A percentile compares a stretch with the other conserved stretches of the same genome.
These are phyloP conservation scores for Cenchrus fungigraminus DNA, from an alignment of 176 grass and related monocot species.

Conservation along the genomic window DNA sequence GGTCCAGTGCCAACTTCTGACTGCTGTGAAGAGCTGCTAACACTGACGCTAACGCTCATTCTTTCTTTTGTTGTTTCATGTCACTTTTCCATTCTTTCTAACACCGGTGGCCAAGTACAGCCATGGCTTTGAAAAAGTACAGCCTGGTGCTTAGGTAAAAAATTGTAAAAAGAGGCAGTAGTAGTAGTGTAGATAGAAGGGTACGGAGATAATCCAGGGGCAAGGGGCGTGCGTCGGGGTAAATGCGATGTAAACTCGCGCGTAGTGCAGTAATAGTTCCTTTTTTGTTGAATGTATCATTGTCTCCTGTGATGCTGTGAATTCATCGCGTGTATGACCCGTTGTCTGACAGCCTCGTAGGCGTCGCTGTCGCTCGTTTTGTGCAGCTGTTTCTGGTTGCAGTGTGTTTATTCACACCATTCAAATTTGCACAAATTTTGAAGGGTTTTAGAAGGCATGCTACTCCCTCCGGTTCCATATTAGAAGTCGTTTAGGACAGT, in stretches of 20 bases:
- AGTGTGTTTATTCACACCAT: neutral
- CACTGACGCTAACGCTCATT: constrained; percentile 49
- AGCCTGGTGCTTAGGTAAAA: constrained; percentile 22
- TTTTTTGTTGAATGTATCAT: constrained; percentile 32
- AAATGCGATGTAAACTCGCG: constrained; percentile 25
- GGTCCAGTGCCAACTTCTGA: constrained; percentile 40
- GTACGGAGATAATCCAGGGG: constrained; percentile 8
- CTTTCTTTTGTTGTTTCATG: constrained; percentile 41
- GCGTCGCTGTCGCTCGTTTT: neutral
- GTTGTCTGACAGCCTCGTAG: neutral
- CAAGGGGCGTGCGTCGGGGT: constrained; percentile 3
- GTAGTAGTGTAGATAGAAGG: neutral
- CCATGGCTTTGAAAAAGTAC: constrained; percentile 21
- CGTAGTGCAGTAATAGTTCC: neutral
- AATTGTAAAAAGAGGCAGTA: constrained; percentile 50
- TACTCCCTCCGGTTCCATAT: neutral
- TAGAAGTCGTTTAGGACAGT: no score
- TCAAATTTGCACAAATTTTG: neutral
- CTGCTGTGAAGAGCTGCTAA: constrained; percentile 61
- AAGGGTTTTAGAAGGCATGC: neutral
- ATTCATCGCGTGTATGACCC: neutral
- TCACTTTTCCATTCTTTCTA: constrained; percentile 50
- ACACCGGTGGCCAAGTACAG: constrained; percentile 50
- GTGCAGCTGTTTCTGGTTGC: neutral
- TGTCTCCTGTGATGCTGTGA: neutral